These are phyloP conservation scores for Ophiostoma angusticollis DNA, from an alignment of 2,329 filamentous ascomycete genomes.

Conservation along the genomic window DNA sequence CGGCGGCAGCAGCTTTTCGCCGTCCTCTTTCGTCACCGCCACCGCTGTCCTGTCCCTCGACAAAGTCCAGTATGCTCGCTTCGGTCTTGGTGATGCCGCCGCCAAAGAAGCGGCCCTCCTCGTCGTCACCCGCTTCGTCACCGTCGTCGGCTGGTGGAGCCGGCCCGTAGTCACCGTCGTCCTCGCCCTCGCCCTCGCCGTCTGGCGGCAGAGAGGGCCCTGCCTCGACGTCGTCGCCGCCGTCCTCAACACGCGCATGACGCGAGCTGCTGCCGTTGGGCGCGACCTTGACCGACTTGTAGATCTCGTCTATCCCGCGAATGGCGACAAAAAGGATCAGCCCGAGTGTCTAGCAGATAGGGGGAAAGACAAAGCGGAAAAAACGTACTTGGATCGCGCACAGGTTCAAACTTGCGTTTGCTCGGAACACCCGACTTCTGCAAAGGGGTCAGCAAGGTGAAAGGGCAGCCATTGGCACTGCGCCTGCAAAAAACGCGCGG, in stretches of 20 bases:
- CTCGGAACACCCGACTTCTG: conserved; percentile 33
- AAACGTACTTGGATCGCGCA: conserved; percentile 48
- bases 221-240: conserved; percentile 31
- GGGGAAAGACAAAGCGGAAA: not conserved
- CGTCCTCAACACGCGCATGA: conserved; percentile 32
- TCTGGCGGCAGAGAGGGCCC: conserved; percentile 36
- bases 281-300: conserved; percentile 47
- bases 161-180: conserved; percentile 35
- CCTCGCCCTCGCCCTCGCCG: conserved; percentile 33
- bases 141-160: conserved; percentile 29
- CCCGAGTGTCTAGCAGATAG: not conserved
- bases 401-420: conserved; percentile 52
- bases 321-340: no score
- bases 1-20: conserved; percentile 24
- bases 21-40: conserved; percentile 37
- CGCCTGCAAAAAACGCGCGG: not conserved
- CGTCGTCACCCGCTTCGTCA: conserved; percentile 49
- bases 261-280: conserved; percentile 29
- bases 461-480: conserved; percentile 1
- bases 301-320: conserved; percentile 48
- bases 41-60: conserved; percentile 48
- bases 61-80: conserved; percentile 72
- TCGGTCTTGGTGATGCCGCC: conserved; percentile 76
- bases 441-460: no score
- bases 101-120: conserved; percentile 92